Evolutionary conservation across 1,284 basidiomycete species (phyloP).

Genomic region (Heterobasidion occidentale): DNA sequence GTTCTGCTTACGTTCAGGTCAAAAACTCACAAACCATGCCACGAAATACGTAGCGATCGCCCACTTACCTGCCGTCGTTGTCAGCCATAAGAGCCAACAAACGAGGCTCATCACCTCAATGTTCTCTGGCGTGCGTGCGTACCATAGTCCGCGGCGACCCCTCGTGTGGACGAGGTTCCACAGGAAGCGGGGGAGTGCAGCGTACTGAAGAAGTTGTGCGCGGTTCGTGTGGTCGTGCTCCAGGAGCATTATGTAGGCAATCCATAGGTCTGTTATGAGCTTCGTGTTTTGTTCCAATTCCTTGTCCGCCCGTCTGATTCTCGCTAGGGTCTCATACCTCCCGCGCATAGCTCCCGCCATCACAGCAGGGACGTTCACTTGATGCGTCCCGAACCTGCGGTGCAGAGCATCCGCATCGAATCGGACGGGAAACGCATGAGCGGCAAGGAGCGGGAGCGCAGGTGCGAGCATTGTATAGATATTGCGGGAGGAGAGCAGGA

Average conservation of each 20-base stretch:
- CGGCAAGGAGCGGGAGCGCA: background rate
- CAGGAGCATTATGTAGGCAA: background rate
- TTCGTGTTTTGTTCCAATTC: background rate
- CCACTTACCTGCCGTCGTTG: background rate
- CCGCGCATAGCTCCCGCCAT: background rate
- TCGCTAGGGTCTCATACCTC: background rate
- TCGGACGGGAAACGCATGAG: background rate
- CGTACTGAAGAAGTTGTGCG: background rate
- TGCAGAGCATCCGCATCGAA: background rate
- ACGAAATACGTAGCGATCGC: too few relatives aligned
- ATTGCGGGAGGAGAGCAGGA: background rate
- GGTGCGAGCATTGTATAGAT: background rate
- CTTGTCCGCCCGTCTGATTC: background rate
- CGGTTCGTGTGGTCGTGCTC: background rate
- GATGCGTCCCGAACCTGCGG: background rate
- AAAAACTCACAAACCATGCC: too few relatives aligned
- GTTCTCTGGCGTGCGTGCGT: background rate
- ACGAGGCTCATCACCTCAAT: background rate
- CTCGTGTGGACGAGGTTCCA: background rate
- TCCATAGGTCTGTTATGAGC: background rate
- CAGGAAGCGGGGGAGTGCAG: background rate
- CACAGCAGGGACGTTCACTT: background rate
- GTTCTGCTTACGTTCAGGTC: too few relatives aligned
- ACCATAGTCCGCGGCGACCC: background rate
- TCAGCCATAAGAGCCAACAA: background rate